These are phyloP conservation scores for Cystofilobasidium capitatum DNA, from an alignment of 768 basidiomycete genomes.

Conservation along the genomic window DNA sequence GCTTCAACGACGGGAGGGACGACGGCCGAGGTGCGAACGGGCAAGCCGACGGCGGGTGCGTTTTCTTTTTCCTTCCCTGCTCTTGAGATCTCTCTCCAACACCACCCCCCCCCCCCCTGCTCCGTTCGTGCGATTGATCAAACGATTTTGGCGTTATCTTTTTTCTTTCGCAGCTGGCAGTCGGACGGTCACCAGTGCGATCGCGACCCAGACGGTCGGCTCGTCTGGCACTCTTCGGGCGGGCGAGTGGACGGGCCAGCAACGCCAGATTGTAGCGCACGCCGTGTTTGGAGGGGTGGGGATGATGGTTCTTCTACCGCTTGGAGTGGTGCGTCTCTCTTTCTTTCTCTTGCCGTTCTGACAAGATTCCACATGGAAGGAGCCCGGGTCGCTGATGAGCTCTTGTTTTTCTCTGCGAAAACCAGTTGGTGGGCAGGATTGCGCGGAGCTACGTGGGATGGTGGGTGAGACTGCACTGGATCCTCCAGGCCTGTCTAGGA, in stretches of 20 bases:
- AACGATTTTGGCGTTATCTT: no score
- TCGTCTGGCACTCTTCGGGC: neutral
- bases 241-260: neutral
- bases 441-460: neutral
- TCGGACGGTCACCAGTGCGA: neutral
- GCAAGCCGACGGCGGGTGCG: slow-evolving; percentile 10
- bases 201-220: neutral
- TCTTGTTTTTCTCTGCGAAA: neutral
- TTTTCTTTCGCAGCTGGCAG: no score
- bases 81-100: no score
- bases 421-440: neutral
- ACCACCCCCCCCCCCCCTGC: no score
- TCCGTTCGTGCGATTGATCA: no score
- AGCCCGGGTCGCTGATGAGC: no score
- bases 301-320: slow-evolving; percentile 8
- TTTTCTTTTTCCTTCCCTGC: no score
- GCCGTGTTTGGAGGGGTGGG: slow-evolving; percentile 14
- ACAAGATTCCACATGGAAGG: neutral
- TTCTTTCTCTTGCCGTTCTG: neutral
- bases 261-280: slow-evolving; percentile 9
- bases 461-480: slow-evolving; percentile 19
- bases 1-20: neutral
- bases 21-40: slow-evolving; percentile 8
- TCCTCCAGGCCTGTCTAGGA: slow-evolving; percentile 6
- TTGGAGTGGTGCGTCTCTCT: slow-evolving; percentile 5